These are phyloP conservation scores for Monascus ruber DNA, from an alignment of 2,329 filamentous ascomycete species.

Conservation along the genomic window DNA sequence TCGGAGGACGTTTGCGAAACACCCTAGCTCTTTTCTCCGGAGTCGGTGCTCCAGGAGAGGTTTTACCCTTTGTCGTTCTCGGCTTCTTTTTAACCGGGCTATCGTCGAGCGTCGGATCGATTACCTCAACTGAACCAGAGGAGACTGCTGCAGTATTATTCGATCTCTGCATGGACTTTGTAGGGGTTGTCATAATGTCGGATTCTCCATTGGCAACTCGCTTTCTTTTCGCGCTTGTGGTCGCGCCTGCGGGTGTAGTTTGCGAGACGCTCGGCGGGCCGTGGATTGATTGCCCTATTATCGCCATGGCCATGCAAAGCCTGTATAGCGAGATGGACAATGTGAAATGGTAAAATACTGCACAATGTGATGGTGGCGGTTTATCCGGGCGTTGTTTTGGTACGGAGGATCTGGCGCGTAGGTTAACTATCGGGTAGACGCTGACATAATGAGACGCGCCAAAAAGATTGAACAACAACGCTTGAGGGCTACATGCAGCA, in stretches of 20 bases:
- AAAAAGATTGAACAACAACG: no score
- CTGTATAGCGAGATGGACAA: background rate
- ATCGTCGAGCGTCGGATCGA: slow-evolving; percentile 9
- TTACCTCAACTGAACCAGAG: slow-evolving; percentile 3
- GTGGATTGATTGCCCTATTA: background rate
- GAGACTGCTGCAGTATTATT: slow-evolving; percentile 2
- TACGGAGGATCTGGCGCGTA: no score
- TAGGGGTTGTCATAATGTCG: background rate
- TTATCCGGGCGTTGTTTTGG: background rate
- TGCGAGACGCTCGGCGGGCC: background rate
- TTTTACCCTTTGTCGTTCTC: slow-evolving; percentile 6
- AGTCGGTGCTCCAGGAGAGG: slow-evolving; percentile 6
- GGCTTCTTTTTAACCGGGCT: background rate
- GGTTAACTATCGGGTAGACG: no score
- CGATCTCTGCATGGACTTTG: slow-evolving; percentile 4
- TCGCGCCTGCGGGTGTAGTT: background rate
- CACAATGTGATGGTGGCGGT: background rate
- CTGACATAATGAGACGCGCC: no score
- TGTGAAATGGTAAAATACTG: no score
- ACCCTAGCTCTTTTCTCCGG: slow-evolving; percentile 29
- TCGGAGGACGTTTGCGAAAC: slow-evolving; percentile 34
- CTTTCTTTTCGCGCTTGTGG: slow-evolving; percentile 7
- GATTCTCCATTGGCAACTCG: slow-evolving; percentile 1
- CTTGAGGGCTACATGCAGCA: no score
- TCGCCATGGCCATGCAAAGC: background rate